Conservation (phyloP, 2,329 filamentous ascomycete species). For the Alternaria gaisen region DNA sequence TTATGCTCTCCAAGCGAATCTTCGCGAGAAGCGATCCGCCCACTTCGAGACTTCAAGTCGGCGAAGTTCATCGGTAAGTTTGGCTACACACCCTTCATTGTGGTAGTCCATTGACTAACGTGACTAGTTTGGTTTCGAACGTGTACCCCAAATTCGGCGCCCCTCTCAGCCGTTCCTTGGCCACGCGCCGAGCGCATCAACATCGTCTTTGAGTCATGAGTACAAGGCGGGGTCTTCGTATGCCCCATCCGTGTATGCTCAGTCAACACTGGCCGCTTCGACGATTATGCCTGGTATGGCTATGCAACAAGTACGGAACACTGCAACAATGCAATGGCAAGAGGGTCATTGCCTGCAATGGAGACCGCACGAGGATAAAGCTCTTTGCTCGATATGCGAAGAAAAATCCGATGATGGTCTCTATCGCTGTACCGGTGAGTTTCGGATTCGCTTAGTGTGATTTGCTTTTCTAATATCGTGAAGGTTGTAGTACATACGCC, state of each 20-base stretch:
- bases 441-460: slow-evolving; percentile 11
- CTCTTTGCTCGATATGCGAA: slow-evolving; percentile 77
- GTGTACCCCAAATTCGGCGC: slow-evolving; percentile 70
- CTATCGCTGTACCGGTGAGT: slow-evolving; percentile 72
- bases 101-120: slow-evolving; percentile 35
- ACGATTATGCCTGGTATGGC: slow-evolving; percentile 88
- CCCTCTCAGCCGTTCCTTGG: slow-evolving; percentile 73
- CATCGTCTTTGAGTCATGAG: slow-evolving; percentile 66
- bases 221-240: slow-evolving; percentile 65
- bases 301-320: slow-evolving; percentile 79
- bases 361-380: slow-evolving; percentile 66
- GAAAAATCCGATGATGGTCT: slow-evolving; percentile 77
- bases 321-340: slow-evolving; percentile 82
- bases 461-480: slow-evolving; percentile 30
- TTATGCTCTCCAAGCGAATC: slow-evolving; percentile 82
- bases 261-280: slow-evolving; percentile 84
- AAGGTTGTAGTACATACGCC: slow-evolving; percentile 64
- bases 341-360: slow-evolving; percentile 84
- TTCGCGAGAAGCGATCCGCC: slow-evolving; percentile 93
- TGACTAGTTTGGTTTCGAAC: slow-evolving; percentile 75
- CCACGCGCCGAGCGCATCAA: slow-evolving; percentile 70
- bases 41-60: slow-evolving; percentile 86
- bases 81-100: slow-evolving; percentile 15
- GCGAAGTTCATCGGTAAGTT: slow-evolving; percentile 79
- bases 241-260: slow-evolving; percentile 83